Evolutionary conservation across 2,329 filamentous ascomycete genomes (phyloP).

Genomic region (Cladosporium sp.): DNA sequence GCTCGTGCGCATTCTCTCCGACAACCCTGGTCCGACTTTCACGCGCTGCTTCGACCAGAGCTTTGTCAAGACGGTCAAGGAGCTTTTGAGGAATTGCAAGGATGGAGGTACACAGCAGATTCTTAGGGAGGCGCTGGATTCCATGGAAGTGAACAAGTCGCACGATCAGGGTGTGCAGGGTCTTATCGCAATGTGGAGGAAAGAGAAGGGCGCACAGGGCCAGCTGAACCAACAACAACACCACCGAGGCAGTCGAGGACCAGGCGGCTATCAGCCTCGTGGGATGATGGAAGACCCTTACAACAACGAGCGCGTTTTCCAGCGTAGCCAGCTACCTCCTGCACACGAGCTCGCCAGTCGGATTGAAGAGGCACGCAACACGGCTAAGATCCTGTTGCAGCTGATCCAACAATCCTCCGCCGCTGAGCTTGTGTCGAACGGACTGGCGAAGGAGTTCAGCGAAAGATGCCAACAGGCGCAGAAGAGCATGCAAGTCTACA

Average conservation of each 20-base stretch:
- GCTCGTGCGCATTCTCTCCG: conserved; percentile 84
- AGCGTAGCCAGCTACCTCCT: conserved; percentile 47
- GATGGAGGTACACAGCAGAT: conserved; percentile 80
- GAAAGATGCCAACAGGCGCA: conserved; percentile 79
- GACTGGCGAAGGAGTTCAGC: conserved; percentile 88
- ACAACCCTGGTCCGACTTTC: conserved; percentile 87
- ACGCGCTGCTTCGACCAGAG: conserved; percentile 85
- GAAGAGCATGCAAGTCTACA: conserved; percentile 78
- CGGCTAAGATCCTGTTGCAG: conserved; percentile 86
- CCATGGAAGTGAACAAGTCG: conserved; percentile 66
- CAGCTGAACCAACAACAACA: conserved; percentile 16
- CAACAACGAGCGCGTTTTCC: conserved; percentile 1
- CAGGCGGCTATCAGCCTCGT: not conserved
- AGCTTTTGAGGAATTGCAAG: conserved; percentile 63
- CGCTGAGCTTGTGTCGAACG: conserved; percentile 69
- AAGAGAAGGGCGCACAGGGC: conserved; percentile 60
- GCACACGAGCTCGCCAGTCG: conserved; percentile 74
- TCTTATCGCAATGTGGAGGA: conserved; percentile 83
- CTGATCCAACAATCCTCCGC: conserved; percentile 81
- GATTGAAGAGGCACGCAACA: conserved; percentile 85
- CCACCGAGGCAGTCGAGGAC: conserved; percentile 12
- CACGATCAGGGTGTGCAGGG: conserved; percentile 67
- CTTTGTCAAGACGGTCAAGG: conserved; percentile 71
- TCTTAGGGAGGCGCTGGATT: conserved; percentile 77
- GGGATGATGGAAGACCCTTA: not conserved